Evolutionary conservation across 352 stramenopile species (phyloP).

Genomic region (Globisporangium recalcitrans): DNA sequence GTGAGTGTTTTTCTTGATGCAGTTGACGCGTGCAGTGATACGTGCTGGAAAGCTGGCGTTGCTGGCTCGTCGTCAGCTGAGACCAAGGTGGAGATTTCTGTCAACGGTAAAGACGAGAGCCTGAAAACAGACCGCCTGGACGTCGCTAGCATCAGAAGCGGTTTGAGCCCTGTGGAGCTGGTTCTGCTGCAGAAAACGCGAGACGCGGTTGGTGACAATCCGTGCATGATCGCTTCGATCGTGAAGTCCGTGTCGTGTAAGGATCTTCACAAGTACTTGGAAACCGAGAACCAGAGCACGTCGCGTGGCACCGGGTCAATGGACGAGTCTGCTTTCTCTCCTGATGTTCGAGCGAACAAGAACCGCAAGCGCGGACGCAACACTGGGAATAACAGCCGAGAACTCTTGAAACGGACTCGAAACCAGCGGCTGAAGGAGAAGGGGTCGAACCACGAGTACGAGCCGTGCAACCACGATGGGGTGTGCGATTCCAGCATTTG

Average conservation of each 20-base stretch:
- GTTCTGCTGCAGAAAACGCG: constrained; percentile 54
- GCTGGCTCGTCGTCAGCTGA: neutral
- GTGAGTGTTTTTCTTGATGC: constrained; percentile 35
- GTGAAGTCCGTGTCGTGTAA: constrained; percentile 51
- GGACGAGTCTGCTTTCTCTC: constrained; percentile 27
- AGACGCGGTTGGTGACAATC: constrained; percentile 51
- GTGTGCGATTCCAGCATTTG: constrained; percentile 45
- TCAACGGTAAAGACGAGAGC: neutral
- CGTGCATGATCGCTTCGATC: constrained; percentile 60
- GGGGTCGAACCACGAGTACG: constrained; percentile 61
- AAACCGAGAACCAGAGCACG: constrained; percentile 30
- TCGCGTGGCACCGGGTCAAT: neutral
- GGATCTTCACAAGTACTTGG: constrained; percentile 48
- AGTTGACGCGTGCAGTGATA: constrained; percentile 28
- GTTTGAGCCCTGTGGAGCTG: constrained; percentile 34
- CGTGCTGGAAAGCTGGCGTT: constrained; percentile 34
- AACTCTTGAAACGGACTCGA: constrained; percentile 53
- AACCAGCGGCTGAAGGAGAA: constrained; percentile 66
- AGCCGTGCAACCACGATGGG: constrained; percentile 76
- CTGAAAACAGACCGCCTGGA: constrained; percentile 5
- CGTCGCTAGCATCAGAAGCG: constrained; percentile 1
- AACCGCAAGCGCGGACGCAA: constrained; percentile 39
- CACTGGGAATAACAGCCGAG: constrained; percentile 42
- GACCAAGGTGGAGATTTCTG: neutral
- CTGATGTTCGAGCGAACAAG: constrained; percentile 30